A percentile compares a stretch with the other conserved stretches of the same genome.
These are phyloP conservation scores for Leccinum aurantiacum DNA, from an alignment of 768 basidiomycete species.

Conservation along the genomic window DNA sequence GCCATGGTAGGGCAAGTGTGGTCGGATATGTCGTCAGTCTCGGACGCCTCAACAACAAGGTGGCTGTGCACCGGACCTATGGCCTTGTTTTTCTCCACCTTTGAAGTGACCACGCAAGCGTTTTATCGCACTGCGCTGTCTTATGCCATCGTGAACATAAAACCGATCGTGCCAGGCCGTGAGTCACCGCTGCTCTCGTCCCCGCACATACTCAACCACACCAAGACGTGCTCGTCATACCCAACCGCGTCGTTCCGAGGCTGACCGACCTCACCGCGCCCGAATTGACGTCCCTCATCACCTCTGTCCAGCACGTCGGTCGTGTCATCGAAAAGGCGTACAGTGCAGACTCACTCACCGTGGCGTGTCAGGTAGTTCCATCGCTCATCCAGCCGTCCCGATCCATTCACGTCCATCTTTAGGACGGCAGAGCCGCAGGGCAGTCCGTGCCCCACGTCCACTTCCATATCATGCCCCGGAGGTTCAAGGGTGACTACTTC, in stretches of 20 bases:
- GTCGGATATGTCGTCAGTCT: conserved; percentile 14
- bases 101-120: conserved; percentile 74
- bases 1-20: conserved; percentile 37
- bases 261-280: conserved; percentile 54
- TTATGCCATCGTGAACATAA: conserved; percentile 91
- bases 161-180: conserved; percentile 95
- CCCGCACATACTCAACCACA: conserved; percentile 3
- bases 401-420: conserved; percentile 6
- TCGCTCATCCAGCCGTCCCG: background rate
- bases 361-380: conserved; percentile 78
- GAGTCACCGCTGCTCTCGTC: conserved; percentile 35
- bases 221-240: conserved; percentile 63
- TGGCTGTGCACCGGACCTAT: conserved; percentile 21
- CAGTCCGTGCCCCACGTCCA: conserved; percentile 82
- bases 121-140: conserved; percentile 71
- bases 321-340: conserved; percentile 79
- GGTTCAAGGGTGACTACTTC: conserved; percentile 66
- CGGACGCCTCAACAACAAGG: conserved; percentile 1
- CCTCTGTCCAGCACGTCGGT: conserved; percentile 76
- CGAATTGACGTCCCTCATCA: conserved; percentile 82
- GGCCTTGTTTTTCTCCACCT: conserved; percentile 67
- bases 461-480: conserved; percentile 88
- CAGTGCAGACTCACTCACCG: conserved; percentile 77
- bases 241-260: conserved; percentile 54
- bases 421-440: conserved; percentile 89